Base-by-base conservation (phyloP, 73 alveolate genomes). In the Uronychia setigera region DNA sequence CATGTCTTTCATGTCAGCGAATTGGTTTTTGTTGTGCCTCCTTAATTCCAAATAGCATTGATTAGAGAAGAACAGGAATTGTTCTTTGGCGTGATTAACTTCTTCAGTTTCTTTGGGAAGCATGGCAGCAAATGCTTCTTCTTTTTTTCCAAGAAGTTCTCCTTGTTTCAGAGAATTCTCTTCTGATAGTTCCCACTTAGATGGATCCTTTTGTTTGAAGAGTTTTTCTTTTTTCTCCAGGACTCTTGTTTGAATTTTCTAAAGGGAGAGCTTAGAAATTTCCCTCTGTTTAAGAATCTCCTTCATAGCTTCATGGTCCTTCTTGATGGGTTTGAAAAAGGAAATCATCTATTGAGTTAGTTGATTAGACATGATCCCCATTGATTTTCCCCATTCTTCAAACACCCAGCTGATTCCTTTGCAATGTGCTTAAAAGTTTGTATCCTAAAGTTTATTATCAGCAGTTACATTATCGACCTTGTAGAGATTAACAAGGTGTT, bases 351-450 rank as follows among this genome's bases (percentile, higher is more conserved):
- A 25, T 29, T 76, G 59, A 29, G 28, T 29, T 1, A 76, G 25
- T 5, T 26, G 29, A 5, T 28, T 76, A 11, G 59, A 26, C 32
- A 26, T 9, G n/a, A 26, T 26, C 58, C 28, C 81, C 1, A 76
- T 5, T 5, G 81, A 76, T 9, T 76, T 76, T 25, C 81, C 81
- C 84, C 84, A 78, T 27, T 78, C 33, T 5, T 34, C 27, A 74
- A 78, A 32, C 35, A 78, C 1, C 26, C 33, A 34, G 26, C 76
- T 29, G 26, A 78, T 32, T 26, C 77, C 26, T 78, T 33, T 78
- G 76, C 67, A 11, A 5, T 11, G 67, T 11, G 67, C 67, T 19
- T 46, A 19, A 19, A 46, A 46, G n/a, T 46, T 11, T 11, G 67
- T 5, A 46, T 46, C 67, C 67, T 78, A 33, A 11, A 76, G 28